phyloP scores from a whole-genome alignment of 2,329 filamentous ascomycete genomes.

The Beauveria sp. region DNA sequence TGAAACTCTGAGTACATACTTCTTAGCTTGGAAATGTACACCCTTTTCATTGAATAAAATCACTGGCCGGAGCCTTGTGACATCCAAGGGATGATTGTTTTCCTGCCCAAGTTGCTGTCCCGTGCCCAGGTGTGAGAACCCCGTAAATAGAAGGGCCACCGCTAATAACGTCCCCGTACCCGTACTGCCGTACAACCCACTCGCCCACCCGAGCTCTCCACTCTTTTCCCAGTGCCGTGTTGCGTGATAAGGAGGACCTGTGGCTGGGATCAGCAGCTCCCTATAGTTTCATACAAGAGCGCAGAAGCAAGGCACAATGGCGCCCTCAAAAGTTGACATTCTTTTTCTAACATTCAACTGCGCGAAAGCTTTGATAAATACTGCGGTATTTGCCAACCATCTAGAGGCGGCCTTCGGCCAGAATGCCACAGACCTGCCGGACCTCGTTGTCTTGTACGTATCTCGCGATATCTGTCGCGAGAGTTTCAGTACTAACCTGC shows the following conservation, averaged over 20 bases:
- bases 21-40: too few species aligned
- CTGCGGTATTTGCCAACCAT: constrained; percentile 62
- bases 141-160: too few species aligned
- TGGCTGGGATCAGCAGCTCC: background rate
- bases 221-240: background rate
- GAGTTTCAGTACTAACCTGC: background rate
- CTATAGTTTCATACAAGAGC: background rate
- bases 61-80: too few species aligned
- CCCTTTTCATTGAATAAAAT: too few species aligned
- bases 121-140: too few species aligned
- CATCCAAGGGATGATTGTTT: too few species aligned
- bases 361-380: constrained; percentile 62
- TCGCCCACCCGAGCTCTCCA: background rate
- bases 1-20: too few species aligned
- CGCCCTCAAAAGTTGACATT: constrained; percentile 51
- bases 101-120: too few species aligned
- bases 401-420: constrained; percentile 53
- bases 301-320: constrained; percentile 18
- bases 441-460: constrained; percentile 51
- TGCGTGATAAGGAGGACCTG: background rate
- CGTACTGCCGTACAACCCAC: background rate
- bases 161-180: background rate
- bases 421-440: constrained; percentile 39
- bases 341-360: constrained; percentile 89
- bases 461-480: background rate